These are phyloP conservation scores for Corylus avellana DNA, from an alignment of 306 rosid genomes.

Conservation along the genomic window DNA sequence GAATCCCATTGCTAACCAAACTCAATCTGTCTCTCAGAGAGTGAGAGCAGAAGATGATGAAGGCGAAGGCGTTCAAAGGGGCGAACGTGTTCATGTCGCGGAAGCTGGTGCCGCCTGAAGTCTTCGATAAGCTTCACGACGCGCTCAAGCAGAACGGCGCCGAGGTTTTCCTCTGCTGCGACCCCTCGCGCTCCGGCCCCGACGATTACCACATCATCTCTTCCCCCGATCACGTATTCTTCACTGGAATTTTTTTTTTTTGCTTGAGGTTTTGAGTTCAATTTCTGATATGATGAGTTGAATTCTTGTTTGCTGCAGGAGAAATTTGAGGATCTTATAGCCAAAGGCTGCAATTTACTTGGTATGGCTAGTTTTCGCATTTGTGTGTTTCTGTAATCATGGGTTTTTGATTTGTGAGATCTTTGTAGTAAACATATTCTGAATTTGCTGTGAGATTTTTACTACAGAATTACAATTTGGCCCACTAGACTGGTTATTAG, in stretches of 20 bases:
- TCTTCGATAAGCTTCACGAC: constrained; percentile 83
- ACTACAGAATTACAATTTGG: neutral
- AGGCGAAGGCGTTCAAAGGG: constrained; percentile 67
- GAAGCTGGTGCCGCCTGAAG: constrained; percentile 84
- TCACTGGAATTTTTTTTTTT: neutral
- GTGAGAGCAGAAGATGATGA: constrained; percentile 47
- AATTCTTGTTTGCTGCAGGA: constrained; percentile 57
- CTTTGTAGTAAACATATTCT: neutral
- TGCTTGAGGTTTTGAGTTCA: neutral
- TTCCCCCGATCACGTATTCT: constrained; percentile 64
- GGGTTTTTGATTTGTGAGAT: neutral
- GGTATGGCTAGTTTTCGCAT: constrained; percentile 39
- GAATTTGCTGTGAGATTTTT: constrained; percentile 10
- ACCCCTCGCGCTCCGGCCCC: constrained; percentile 73
- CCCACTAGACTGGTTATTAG: neutral
- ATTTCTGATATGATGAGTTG: neutral
- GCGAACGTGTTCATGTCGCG: constrained; percentile 84
- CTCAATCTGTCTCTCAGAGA: neutral
- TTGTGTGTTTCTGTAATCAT: neutral
- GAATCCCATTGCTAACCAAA: neutral
- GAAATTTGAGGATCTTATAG: constrained; percentile 73
- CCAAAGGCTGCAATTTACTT: constrained; percentile 78
- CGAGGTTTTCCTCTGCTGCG: constrained; percentile 74
- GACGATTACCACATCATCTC: constrained; percentile 81
- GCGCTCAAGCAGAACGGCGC: constrained; percentile 86